Conservation (phyloP, 2,329 filamentous ascomycete genomes). For the Cladosporium sp. region DNA sequence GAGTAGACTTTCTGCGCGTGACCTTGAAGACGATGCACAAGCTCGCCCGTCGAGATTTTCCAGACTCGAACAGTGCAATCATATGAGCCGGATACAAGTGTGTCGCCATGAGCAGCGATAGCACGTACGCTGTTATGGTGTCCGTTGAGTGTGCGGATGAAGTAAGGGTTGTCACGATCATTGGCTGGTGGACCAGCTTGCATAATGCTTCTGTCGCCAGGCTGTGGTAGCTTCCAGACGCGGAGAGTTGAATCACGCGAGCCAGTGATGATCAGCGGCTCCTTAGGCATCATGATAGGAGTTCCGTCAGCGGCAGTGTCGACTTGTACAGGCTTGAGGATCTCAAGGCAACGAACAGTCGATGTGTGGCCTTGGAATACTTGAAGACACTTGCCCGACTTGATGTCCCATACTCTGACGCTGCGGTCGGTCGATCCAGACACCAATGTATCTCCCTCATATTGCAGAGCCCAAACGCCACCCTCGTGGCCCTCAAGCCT, state of each 20-base stretch:
- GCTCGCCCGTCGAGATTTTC: constrained; percentile 94
- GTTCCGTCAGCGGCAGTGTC: constrained; percentile 68
- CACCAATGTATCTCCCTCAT: constrained; percentile 89
- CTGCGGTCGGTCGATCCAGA: constrained; percentile 95
- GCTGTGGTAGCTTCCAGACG: constrained; percentile 88
- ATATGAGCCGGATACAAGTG: constrained; percentile 94
- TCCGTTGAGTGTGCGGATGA: constrained; percentile 78
- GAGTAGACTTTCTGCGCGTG: constrained; percentile 95
- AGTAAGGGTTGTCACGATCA: constrained; percentile 84
- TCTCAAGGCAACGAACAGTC: constrained; percentile 92
- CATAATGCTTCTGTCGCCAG: constrained; percentile 71
- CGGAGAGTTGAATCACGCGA: constrained; percentile 90
- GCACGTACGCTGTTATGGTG: constrained; percentile 93
- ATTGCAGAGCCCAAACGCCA: constrained; percentile 95
- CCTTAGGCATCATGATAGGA: constrained; percentile 83
- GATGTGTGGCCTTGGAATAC: constrained; percentile 97
- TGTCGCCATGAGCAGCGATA: constrained; percentile 91
- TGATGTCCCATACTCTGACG: constrained; percentile 99
- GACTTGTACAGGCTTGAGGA: constrained; percentile 79
- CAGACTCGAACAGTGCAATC: constrained; percentile 93
- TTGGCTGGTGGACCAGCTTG: constrained; percentile 72
- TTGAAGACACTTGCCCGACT: constrained; percentile 85
- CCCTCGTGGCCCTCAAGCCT: constrained; percentile 91
- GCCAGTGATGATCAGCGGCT: constrained; percentile 94
- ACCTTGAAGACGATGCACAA: constrained; percentile 75